Evolutionary conservation across 2,329 filamentous ascomycete species (phyloP), one percentile per base, ranked within the genome.

Genomic region (Sordariomycetes sp.): DNA sequence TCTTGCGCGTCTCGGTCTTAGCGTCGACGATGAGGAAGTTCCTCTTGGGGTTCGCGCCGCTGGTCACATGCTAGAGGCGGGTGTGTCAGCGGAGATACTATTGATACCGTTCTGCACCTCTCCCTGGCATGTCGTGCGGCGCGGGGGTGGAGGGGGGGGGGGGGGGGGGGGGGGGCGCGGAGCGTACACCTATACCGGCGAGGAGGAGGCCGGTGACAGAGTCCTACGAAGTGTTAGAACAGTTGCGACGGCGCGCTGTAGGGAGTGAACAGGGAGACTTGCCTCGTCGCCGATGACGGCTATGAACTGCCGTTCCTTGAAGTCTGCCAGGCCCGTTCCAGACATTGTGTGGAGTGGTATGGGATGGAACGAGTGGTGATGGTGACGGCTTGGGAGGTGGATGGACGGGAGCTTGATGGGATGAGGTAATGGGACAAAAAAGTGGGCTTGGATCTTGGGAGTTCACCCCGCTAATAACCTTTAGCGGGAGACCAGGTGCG

Each of bases 221-320:
- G 75, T 95, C 89, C 94, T 99, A 39, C 58, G 45, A 35, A 6
- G n/a, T 57, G 61, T 63, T 62, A 64, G 61, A 54, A 69, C 24
- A 22, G 28, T 10, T 24, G 52, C n/a, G 17, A 50, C 8, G 45
- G n/a, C 15, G 22, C 20, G 28, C n/a, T 17, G 6, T 39, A 25
- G 6, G 52, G 54, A n/a, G 25, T 53, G 15, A 17, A 39, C 39
- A 12, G n/a, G 17, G 54, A 35, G 39, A 58, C 70, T 62, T 68
- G 89, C 94, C 83, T 99, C 94, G 72, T 99, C 94, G 56, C 94
- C 94, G 68, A 99, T 99, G 54, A 99, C 92, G 62, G 94, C 94
- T 59, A 99, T 83, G 69, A 99, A 96, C 74, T 99, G 87, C 66
- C 94, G 83, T 74, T 97, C 90, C 75, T 90, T 86, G 71, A 78